A percentile compares a stretch with the other conserved stretches of the same genome.
These are phyloP conservation scores for Plasmopara halstedii DNA, from an alignment of 352 stramenopile genomes.

Conservation along the genomic window DNA sequence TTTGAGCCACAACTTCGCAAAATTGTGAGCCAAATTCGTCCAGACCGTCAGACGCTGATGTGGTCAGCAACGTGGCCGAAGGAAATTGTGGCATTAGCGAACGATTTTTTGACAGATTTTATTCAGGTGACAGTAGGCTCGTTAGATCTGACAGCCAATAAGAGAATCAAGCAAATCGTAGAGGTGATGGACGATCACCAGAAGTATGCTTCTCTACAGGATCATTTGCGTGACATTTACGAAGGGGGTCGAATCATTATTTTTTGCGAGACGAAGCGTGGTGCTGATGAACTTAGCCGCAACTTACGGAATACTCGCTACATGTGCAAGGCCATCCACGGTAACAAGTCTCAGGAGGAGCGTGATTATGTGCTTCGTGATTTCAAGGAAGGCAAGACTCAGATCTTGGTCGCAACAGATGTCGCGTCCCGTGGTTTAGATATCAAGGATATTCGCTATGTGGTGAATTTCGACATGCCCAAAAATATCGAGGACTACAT, in stretches of 20 bases:
- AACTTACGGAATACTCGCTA: slow-evolving; percentile 92
- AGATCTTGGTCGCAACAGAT: slow-evolving; percentile 98
- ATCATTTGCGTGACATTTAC: slow-evolving; percentile 78
- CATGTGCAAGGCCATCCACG: slow-evolving; percentile 96
- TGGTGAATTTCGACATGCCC: slow-evolving; percentile 99
- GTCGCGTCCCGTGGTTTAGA: slow-evolving; percentile 98
- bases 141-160: slow-evolving; percentile 96
- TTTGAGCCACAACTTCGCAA: slow-evolving; percentile 93
- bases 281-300: slow-evolving; percentile 93
- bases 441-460: slow-evolving; percentile 98
- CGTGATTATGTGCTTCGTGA: slow-evolving; percentile 96
- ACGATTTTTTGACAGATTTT: slow-evolving; percentile 97
- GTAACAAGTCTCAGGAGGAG: slow-evolving; percentile 98
- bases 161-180: slow-evolving; percentile 97
- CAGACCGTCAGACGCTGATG: slow-evolving; percentile 98
- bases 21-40: slow-evolving; percentile 96
- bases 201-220: slow-evolving; percentile 90
- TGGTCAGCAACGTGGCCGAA: slow-evolving; percentile 99
- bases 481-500: slow-evolving; percentile 99
- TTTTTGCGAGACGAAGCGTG: slow-evolving; percentile 99
- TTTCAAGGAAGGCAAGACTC: slow-evolving; percentile 94
- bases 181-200: slow-evolving; percentile 95
- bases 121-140: slow-evolving; percentile 94
- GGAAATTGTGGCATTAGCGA: slow-evolving; percentile 94
- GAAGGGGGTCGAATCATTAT: slow-evolving; percentile 95